phyloP scores from a whole-genome alignment of 306 rosid species.

The Citrullus amarus region DNA sequence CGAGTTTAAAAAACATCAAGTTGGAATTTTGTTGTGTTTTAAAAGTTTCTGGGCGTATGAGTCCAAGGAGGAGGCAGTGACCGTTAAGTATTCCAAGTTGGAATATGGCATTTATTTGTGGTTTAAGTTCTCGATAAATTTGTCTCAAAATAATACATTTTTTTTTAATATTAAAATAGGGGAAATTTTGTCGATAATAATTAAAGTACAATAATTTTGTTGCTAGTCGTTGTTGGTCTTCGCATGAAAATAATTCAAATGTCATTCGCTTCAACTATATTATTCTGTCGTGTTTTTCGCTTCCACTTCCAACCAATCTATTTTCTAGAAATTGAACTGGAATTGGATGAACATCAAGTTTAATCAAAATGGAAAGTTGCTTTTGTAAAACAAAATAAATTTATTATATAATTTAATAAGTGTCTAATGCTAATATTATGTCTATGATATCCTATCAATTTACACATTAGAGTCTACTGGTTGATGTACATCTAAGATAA shows the following conservation, averaged over 20 bases:
- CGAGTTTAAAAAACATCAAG: not conserved
- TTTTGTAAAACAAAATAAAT: too few species aligned
- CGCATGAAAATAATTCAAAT: not conserved
- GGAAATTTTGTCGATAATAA: not conserved
- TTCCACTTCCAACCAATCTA: not conserved
- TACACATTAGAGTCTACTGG: too few species aligned
- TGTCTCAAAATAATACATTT: not conserved
- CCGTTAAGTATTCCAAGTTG: not conserved
- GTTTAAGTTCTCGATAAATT: not conserved
- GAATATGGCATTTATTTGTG: not conserved
- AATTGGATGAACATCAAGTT: not conserved
- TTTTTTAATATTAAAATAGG: not conserved
- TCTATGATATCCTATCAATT: too few species aligned
- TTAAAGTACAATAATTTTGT: not conserved
- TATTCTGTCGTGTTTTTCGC: not conserved
- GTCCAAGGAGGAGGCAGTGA: slow-evolving; percentile 6
- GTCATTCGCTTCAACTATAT: not conserved
- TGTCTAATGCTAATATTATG: too few species aligned
- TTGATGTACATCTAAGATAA: too few species aligned
- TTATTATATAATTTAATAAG: too few species aligned
- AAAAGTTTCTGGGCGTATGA: not conserved
- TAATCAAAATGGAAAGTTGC: not conserved
- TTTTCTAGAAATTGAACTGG: not conserved
- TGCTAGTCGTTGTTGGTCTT: not conserved
- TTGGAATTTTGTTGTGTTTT: not conserved